Percentiles rank a stretch among this genome's conserved stretches.
These are phyloP conservation scores for Colletotrichum sidae DNA, from an alignment of 2,329 filamentous ascomycete genomes.

Conservation along the genomic window DNA sequence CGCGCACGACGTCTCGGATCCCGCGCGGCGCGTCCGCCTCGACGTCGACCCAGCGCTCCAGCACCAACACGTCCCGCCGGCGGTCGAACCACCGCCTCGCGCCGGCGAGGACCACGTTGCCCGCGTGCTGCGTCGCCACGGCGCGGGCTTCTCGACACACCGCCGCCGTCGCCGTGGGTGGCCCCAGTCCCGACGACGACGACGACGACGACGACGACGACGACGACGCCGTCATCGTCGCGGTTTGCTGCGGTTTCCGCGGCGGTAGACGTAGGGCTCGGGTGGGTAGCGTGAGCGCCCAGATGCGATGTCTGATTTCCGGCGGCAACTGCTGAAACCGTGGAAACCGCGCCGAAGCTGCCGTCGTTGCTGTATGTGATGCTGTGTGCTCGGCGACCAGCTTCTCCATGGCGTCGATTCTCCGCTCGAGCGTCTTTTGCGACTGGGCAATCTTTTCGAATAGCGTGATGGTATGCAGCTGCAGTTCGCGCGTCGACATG, in stretches of 20 bases:
- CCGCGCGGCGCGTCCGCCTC: slow-evolving; percentile 18
- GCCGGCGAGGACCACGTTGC: not conserved
- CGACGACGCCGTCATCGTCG: not conserved
- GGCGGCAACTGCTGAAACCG: slow-evolving; percentile 31
- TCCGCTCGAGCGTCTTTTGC: slow-evolving; percentile 15
- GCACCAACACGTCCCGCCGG: slow-evolving; percentile 22
- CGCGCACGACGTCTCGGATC: not conserved
- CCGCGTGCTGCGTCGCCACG: slow-evolving; percentile 18
- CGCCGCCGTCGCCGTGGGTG: slow-evolving; percentile 18
- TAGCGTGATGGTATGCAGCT: slow-evolving; percentile 21
- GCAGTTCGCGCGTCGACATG: slow-evolving; percentile 6
- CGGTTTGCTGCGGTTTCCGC: not conserved
- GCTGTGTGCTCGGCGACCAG: not conserved
- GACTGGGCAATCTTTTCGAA: slow-evolving; percentile 31
- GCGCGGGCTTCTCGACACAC: slow-evolving; percentile 25
- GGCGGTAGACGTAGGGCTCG: slow-evolving; percentile 10
- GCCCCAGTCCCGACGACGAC: not conserved
- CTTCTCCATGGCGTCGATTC: slow-evolving; percentile 26
- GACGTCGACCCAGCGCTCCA: slow-evolving; percentile 25
- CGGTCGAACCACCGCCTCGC: slow-evolving; percentile 25
- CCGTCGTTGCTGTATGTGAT: not conserved
- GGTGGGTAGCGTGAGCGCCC: slow-evolving; percentile 15
- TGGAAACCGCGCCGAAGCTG: slow-evolving; percentile 4
- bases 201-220: too few species aligned
- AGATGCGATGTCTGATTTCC: slow-evolving; percentile 23